These are phyloP conservation scores for Atalantia buxifolia DNA, from an alignment of 345 rosid species.

Conservation along the genomic window DNA sequence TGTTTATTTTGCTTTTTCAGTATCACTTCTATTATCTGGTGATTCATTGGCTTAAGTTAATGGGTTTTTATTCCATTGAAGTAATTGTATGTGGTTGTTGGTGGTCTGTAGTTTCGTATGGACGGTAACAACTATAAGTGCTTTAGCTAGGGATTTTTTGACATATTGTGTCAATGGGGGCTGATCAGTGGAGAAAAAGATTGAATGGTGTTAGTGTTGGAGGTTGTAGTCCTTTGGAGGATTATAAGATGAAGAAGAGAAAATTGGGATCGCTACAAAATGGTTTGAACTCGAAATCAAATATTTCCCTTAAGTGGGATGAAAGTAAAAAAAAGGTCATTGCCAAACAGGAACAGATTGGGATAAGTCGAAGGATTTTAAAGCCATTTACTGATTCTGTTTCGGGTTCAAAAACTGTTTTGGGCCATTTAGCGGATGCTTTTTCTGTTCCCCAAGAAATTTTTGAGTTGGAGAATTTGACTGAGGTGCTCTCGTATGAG, in stretches of 20 bases:
- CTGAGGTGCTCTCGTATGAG: constrained; percentile 71
- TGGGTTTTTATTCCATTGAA: background rate
- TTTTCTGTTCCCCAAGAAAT: constrained; percentile 58
- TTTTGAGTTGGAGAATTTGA: constrained; percentile 68
- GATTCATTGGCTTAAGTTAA: constrained; percentile 1
- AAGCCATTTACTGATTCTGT: constrained; percentile 48
- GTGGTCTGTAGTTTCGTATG: constrained; percentile 21
- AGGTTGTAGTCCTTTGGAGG: constrained; percentile 54
- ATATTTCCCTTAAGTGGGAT: constrained; percentile 88
- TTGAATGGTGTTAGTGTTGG: constrained; percentile 55
- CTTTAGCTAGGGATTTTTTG: constrained; percentile 20
- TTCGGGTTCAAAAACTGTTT: constrained; percentile 31
- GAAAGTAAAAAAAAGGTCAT: constrained; percentile 51
- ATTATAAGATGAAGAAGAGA: constrained; percentile 64
- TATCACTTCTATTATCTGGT: too few species aligned
- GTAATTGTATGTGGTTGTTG: constrained; percentile 1
- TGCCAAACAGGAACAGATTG: constrained; percentile 87
- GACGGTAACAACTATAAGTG: constrained; percentile 11
- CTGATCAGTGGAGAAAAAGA: constrained; percentile 80
- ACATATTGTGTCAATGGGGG: constrained; percentile 55
- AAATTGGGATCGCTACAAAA: constrained; percentile 39
- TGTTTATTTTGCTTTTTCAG: too few species aligned
- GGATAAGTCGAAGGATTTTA: constrained; percentile 59
- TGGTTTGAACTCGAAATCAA: constrained; percentile 53
- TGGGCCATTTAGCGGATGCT: constrained; percentile 51